These are phyloP conservation scores for Saccharomyces hybrid DNA, from an alignment of 1,139 yeast genomes.

Conservation along the genomic window DNA sequence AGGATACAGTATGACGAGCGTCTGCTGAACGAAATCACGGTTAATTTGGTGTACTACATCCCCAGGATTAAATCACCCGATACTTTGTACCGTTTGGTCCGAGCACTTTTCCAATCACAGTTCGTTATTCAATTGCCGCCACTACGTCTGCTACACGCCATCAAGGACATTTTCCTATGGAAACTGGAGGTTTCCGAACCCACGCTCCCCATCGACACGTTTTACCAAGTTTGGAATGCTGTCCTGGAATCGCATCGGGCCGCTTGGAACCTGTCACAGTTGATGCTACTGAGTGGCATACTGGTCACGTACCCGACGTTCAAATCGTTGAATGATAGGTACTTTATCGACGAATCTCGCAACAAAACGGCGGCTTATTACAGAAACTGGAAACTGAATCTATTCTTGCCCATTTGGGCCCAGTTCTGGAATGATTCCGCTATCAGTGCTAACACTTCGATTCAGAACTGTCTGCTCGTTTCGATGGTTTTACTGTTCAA, in stretches of 20 bases:
- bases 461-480: background rate
- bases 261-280: slow-evolving; percentile 20
- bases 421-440: slow-evolving; percentile 4
- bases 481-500: background rate
- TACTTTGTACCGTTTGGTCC: slow-evolving; percentile 11
- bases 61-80: slow-evolving; percentile 17
- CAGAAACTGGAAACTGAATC: slow-evolving; percentile 15
- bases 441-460: background rate
- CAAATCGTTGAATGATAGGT: slow-evolving; percentile 12
- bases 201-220: slow-evolving; percentile 14
- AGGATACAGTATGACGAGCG: background rate
- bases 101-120: slow-evolving; percentile 13
- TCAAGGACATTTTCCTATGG: slow-evolving; percentile 23
- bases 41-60: slow-evolving; percentile 23
- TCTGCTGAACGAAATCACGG: background rate
- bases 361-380: slow-evolving; percentile 13
- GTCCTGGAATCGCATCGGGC: slow-evolving; percentile 8
- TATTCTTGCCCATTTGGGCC: slow-evolving; percentile 22
- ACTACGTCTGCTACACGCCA: slow-evolving; percentile 14
- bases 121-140: slow-evolving; percentile 11
- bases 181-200: slow-evolving; percentile 31
- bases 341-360: slow-evolving; percentile 21
- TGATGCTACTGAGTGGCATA: slow-evolving; percentile 23
- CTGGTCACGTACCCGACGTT: slow-evolving; percentile 16
- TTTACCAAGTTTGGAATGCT: slow-evolving; percentile 22